Base-by-base conservation (phyloP, 148 eudicot genomes). In the Pouteria glomerata region DNA sequence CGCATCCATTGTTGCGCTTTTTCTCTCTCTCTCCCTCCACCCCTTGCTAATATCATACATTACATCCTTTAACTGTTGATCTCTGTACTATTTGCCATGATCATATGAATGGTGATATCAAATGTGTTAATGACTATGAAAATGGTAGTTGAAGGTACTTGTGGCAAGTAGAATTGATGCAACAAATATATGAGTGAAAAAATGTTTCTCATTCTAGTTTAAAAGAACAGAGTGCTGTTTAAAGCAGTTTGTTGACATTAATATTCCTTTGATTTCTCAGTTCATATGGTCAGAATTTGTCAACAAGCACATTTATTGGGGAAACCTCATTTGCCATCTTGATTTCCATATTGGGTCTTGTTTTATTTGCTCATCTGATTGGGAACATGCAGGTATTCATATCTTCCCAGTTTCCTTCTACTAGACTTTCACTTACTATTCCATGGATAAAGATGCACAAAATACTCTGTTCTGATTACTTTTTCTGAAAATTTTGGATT, bases 311-410 rank as follows among this genome's bases (percentile, higher is more conserved):
- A 33, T 88, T 79, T 71, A 88, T 96, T 12, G 97, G 90, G 68
- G 99, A 96, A 83, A 92, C 99, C 5, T 69, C 85, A 47, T 96
- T 96, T 84, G 87, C 99, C 26, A 96, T 96, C 73, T 92, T 96
- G 58, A 92, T 96, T 27, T 96, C 99, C 67, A 96, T 96, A 62
- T 71, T 88, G 69, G 99, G 97, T 67, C 97, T 96, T 53, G 92
- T 96, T 70, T 78, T 96, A 42, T 96, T 96, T 63, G 92, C 99
- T 3, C 97, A 96, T 85, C 83, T 96, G 68, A 96, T 96, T 74
- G 99, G 99, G 57, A 96, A 96, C 76, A 96, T 96, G 99, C 99
- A 96, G 99, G 99, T 90, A 81, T 26, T 34, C 61, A 8, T 4
- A 62, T 67, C 66, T 45, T 37, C 21, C 66, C 39, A 26, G 21